Evolutionary conservation across 2,329 filamentous ascomycete genomes (phyloP).

Genomic region (Claviceps maximensis): DNA sequence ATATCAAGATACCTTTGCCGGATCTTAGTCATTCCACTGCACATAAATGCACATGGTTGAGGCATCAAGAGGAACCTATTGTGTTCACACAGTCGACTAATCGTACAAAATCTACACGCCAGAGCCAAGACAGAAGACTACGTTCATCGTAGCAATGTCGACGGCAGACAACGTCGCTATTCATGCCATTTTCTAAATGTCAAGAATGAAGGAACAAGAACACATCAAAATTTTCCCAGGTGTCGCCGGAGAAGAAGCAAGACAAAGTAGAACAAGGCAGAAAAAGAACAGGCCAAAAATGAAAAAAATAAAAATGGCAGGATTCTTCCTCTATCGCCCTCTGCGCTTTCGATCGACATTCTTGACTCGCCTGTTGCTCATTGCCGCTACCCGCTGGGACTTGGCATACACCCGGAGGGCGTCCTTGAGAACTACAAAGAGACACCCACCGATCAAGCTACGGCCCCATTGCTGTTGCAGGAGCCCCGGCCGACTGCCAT

Average conservation of each 20-base stretch:
- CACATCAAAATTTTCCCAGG: no score
- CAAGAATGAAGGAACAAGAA: no score
- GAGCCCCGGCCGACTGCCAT: slow-evolving; percentile 42
- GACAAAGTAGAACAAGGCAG: not conserved
- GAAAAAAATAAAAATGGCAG: not conserved
- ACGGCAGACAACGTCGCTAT: not conserved
- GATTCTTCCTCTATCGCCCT: not conserved
- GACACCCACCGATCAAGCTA: slow-evolving; percentile 74
- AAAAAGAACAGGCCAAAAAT: not conserved
- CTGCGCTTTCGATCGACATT: slow-evolving; percentile 30
- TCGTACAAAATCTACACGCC: not conserved
- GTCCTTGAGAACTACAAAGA: slow-evolving; percentile 76
- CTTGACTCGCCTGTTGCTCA: slow-evolving; percentile 39
- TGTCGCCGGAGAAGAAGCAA: not conserved
- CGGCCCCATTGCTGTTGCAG: slow-evolving; percentile 79
- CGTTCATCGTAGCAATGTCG: not conserved
- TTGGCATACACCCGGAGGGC: slow-evolving; percentile 48
- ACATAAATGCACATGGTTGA: not conserved
- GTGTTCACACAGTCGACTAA: not conserved
- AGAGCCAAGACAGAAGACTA: not conserved
- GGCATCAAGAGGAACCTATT: not conserved
- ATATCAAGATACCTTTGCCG: no score
- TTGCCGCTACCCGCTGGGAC: slow-evolving; percentile 45
- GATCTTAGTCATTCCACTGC: no score
- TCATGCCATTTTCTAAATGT: no score